Evolutionary conservation across 306 rosid species (phyloP).

Genomic region (Hippophae rhamnoides): DNA sequence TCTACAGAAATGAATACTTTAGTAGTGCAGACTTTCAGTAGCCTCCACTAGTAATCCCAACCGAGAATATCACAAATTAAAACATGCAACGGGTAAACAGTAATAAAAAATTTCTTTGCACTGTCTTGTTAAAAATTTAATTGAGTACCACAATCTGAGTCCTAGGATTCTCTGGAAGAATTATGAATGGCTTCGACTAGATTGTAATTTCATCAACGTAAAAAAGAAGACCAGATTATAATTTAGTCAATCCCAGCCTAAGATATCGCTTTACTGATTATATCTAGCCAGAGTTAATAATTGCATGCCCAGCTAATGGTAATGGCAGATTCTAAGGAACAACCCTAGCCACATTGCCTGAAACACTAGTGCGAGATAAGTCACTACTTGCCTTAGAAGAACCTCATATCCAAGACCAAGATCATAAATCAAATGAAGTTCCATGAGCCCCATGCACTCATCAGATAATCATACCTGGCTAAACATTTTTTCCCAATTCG

Average conservation of each 20-base stretch:
- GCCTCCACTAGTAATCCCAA: too few species aligned
- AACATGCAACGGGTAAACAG: too few species aligned
- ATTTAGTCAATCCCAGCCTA: not conserved
- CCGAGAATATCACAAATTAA: too few species aligned
- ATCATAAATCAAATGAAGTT: not conserved
- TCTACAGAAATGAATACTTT: too few species aligned
- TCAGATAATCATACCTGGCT: not conserved
- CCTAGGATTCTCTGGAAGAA: too few species aligned
- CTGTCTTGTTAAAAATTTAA: too few species aligned
- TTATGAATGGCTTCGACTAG: too few species aligned
- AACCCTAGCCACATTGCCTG: conserved; percentile 1
- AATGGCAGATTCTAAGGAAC: conserved; percentile 2
- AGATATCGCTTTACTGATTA: not conserved
- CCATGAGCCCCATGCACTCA: not conserved
- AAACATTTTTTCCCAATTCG: not conserved
- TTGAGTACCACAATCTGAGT: too few species aligned
- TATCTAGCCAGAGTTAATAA: not conserved
- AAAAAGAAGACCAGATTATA: too few species aligned
- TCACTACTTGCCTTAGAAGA: not conserved
- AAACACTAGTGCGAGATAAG: not conserved
- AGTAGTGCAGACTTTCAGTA: too few species aligned
- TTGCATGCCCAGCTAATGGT: not conserved
- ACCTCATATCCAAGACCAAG: not conserved
- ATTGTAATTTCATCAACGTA: too few species aligned
- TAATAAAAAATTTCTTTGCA: too few species aligned